Base-by-base conservation (phyloP, 192 early-diverging fungal genomes). In the Rhizophlyctis rosea region DNA sequence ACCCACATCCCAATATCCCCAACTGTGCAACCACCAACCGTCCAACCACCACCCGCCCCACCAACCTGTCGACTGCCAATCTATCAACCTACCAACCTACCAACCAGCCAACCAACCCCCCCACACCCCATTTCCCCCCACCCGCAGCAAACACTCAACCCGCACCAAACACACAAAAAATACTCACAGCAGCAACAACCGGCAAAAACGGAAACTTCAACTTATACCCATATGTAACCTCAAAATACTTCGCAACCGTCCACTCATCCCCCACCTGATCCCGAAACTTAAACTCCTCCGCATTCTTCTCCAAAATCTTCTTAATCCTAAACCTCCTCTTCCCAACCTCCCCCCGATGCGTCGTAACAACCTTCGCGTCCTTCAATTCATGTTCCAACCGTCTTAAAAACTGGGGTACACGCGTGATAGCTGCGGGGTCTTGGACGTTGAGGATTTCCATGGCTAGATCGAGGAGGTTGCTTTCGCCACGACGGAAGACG, bases 141-240 rank as follows among this genome's bases (percentile, higher is more conserved):
- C n/a, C n/a, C n/a, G n/a, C n/a, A n/a, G n/a, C n/a, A n/a, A n/a
- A n/a, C n/a, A n/a, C n/a, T n/a, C n/a, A n/a, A n/a, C n/a, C n/a
- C n/a, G n/a, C n/a, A n/a, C n/a, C n/a, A n/a, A n/a, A n/a, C n/a
- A n/a, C n/a, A n/a, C n/a, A 11, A 28, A 23, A 48, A 24, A 30
- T 21, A 31, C 65, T n/a, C n/a, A 74, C 76, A 59, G 63, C 68
- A 34, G 82, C 72, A 25, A 86, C 87, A 14, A 87, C 80, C 0
- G 92, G 93, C 58, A 93, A 68, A 59, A 80, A 80, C 14, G 92
- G 88, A 55, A 77, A 94, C 33, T 61, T 32, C 27, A 96, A 66
- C 3, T 59, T 70, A 36, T 80, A 76, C 67, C 83, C 82, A 67
- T 90, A 91, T 4, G 75, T 75, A 24, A 78, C 67, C 34, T 65